These are phyloP conservation scores for Panicum hallii DNA, from an alignment of 202 grass and related monocot genomes.

Conservation along the genomic window DNA sequence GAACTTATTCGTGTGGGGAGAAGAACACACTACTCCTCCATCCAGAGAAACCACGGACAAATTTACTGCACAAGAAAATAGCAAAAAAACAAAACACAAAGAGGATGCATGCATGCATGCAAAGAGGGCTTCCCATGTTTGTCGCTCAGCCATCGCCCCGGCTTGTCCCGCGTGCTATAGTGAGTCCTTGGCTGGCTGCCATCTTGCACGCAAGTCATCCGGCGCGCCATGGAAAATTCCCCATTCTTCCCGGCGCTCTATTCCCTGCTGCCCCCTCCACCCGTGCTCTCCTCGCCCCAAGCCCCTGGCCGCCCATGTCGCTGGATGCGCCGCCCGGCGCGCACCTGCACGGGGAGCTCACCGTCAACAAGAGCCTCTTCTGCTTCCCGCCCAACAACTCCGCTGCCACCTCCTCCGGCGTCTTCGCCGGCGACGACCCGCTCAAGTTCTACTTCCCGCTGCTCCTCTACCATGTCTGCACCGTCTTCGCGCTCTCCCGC, in stretches of 20 bases:
- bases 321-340: not conserved
- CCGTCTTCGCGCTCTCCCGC: constrained; percentile 59
- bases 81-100: too few relatives aligned
- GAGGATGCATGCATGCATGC: too few relatives aligned
- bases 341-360: not conserved
- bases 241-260: constrained; percentile 10
- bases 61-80: too few relatives aligned
- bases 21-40: too few relatives aligned
- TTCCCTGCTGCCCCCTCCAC: too few relatives aligned
- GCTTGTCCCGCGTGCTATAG: not conserved
- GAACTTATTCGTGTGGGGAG: too few relatives aligned
- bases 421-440: constrained; percentile 79
- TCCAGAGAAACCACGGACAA: too few relatives aligned
- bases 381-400: constrained; percentile 49
- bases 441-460: constrained; percentile 81
- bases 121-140: constrained; percentile 4
- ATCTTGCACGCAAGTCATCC: constrained; percentile 25
- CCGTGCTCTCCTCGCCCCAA: not conserved
- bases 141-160: constrained; percentile 16
- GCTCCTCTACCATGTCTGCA: constrained; percentile 68
- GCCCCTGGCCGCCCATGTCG: constrained; percentile 43
- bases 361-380: constrained; percentile 51
- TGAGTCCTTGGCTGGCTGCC: not conserved
- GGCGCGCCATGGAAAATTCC: not conserved
- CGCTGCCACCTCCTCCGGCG: constrained; percentile 64